Base-by-base conservation (phyloP, 768 basidiomycete genomes). In the Gautieria morchelliformis region DNA sequence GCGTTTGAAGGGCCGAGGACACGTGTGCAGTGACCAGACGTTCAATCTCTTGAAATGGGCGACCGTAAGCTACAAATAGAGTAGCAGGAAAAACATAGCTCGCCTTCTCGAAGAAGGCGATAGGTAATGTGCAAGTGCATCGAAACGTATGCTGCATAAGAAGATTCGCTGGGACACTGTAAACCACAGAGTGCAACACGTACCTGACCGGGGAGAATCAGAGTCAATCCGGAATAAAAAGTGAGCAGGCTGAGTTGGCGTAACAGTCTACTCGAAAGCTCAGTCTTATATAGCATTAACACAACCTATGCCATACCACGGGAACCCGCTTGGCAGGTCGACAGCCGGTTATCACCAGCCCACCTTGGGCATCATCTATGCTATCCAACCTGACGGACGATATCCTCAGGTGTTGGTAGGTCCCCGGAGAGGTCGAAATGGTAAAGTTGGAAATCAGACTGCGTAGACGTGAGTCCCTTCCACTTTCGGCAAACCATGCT, bases 361-460 rank as follows among this genome's bases (percentile, higher is more conserved):
- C 76, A 4, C 80, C 74, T 12, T 75, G 66, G 37, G 70, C 76
- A 24, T 66, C 71, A 11, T 71, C 64, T 32, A 76, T 76, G 5
- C 71, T 67, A 59, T 78, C 75, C 20, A 93, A 70, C 15, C 72
- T 72, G 0, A 82, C 84, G 8, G 79, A 79, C 22, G 74, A 75
- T 52, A 95, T 79, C 39, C 90, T 85, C n/a, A 96, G 78, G 62
- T 84, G 79, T 62, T 92, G 86, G 59, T 82, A 78, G 20, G 82
- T 84, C 46, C 56, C 56, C 35, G 56, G 56, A 4, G 87, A 85
- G 0, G 90, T 82, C 2, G 92, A 91, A 50, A 96, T 79, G 0
- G 89, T 92, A 66, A 95, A 98, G 66, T 87, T 88, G 4, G 91
- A 94, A 62, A 97, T 83, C 4, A 97, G 71, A 61, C 95, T 97